Evolutionary conservation across 192 early-diverging fungal species (phyloP).

Genomic region (Gryganskiella cystojenkinii): DNA sequence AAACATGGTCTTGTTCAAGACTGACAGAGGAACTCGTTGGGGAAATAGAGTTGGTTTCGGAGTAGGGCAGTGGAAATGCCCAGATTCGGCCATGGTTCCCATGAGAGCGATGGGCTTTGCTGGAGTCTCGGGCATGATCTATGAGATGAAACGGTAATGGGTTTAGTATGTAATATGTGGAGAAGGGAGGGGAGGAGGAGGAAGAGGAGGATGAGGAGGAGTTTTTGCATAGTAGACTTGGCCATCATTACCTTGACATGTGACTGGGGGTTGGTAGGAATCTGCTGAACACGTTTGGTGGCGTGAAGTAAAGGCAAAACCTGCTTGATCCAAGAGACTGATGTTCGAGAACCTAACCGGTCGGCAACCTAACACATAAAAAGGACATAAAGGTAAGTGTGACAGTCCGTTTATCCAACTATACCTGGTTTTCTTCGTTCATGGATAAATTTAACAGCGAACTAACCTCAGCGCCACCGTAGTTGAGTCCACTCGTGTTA

Average conservation of each 20-base stretch:
- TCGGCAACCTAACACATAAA: conserved; percentile 11
- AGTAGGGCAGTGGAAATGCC: conserved; percentile 30
- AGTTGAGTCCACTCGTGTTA: conserved; percentile 1
- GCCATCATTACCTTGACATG: conserved; percentile 22
- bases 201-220: not conserved
- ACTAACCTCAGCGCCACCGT: conserved; percentile 27
- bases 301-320: conserved; percentile 34
- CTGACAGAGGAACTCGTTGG: conserved; percentile 29
- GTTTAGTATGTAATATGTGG: not conserved
- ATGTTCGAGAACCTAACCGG: conserved; percentile 18
- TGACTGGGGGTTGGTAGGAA: conserved; percentile 19
- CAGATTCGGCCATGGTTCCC: conserved; percentile 31
- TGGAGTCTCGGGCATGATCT: not conserved
- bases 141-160: not conserved
- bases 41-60: conserved; percentile 28
- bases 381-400: not conserved
- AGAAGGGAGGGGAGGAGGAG: too few relatives aligned
- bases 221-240: not conserved
- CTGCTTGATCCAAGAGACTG: conserved; percentile 34
- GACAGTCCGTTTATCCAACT: not conserved
- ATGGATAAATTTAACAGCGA: not conserved
- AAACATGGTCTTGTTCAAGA: conserved; percentile 52
- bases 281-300: conserved; percentile 24
- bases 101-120: not conserved
- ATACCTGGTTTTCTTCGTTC: not conserved